phyloP scores from a whole-genome alignment of 495 filamentous ascomycete species.

The Apiosordaria backusii region DNA sequence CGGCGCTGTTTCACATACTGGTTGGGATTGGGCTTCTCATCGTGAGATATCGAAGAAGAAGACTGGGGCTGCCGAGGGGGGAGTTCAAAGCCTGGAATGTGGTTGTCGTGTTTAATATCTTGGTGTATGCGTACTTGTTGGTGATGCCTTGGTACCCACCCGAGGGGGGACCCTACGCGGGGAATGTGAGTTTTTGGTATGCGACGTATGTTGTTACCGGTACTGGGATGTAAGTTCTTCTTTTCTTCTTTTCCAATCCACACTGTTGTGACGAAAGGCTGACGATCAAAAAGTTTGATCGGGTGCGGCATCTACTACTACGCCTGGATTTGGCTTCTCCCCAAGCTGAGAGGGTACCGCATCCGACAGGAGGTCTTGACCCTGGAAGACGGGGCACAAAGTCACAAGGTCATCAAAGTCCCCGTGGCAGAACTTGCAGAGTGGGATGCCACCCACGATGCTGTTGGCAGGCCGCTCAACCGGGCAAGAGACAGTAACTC shows the following conservation, averaged over 20 bases:
- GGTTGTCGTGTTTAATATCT: constrained; percentile 51
- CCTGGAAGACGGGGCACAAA: constrained; percentile 46
- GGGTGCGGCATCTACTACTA: constrained; percentile 55
- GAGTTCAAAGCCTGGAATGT: constrained; percentile 55
- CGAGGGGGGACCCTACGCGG: constrained; percentile 49
- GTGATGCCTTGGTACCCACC: constrained; percentile 67
- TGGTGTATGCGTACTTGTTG: constrained; percentile 54
- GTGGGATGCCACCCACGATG: constrained; percentile 59
- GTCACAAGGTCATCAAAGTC: constrained; percentile 55
- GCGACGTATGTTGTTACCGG: constrained; percentile 58
- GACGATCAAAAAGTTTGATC: constrained; percentile 36
- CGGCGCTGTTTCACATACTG: constrained; percentile 51
- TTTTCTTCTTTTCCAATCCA: neutral
- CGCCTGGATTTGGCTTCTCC: constrained; percentile 53
- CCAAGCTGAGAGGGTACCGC: constrained; percentile 47
- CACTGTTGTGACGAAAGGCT: neutral
- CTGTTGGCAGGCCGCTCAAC: constrained; percentile 37
- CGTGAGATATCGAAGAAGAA: constrained; percentile 49
- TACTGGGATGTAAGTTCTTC: constrained; percentile 50
- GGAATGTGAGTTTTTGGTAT: constrained; percentile 66
- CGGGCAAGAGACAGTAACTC: neutral
- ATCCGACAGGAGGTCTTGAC: constrained; percentile 52
- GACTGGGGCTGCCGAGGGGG: constrained; percentile 38
- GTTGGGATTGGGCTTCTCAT: constrained; percentile 53
- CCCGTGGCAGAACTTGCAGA: constrained; percentile 43